These are phyloP conservation scores for Scheffersomyces titani DNA, from an alignment of 1,139 yeast genomes.

Conservation along the genomic window DNA sequence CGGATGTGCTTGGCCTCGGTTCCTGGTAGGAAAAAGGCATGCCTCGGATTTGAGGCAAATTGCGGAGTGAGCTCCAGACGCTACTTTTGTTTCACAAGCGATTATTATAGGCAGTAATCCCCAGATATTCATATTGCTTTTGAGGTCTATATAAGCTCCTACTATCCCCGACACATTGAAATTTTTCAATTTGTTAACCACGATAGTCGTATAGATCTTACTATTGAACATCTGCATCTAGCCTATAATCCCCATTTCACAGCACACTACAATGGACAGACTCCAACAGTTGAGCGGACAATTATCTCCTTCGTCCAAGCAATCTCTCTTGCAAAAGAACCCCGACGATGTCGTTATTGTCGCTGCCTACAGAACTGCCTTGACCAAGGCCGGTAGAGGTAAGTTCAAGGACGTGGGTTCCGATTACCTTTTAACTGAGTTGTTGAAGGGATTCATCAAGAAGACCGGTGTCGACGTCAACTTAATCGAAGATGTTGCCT, in stretches of 20 bases:
- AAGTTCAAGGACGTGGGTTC: conserved; percentile 73
- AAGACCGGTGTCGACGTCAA: conserved; percentile 63
- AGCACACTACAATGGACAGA: conserved; percentile 50
- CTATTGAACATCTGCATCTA: conserved; percentile 6
- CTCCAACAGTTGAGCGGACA: conserved; percentile 61
- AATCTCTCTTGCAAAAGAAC: conserved; percentile 52
- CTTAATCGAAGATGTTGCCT: conserved; percentile 76
- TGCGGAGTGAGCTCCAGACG: neutral
- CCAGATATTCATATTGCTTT: neutral
- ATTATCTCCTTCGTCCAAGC: conserved; percentile 49
- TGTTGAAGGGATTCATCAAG: conserved; percentile 62
- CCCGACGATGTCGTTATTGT: conserved; percentile 88
- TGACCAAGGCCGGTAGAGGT: conserved; percentile 85
- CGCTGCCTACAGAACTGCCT: conserved; percentile 86
- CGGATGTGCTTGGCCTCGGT: neutral
- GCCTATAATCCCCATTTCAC: conserved; percentile 6
- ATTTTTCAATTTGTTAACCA: neutral
- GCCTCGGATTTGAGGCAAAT: neutral
- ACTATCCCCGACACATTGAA: neutral
- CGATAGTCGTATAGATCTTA: neutral
- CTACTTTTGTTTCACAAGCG: neutral
- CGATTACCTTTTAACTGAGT: conserved; percentile 68
- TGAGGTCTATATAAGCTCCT: neutral
- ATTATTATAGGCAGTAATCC: neutral
- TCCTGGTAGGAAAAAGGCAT: neutral